These are phyloP conservation scores for Pseudopyrenochaeta lycopersici DNA, from an alignment of 2,329 filamentous ascomycete species.

Conservation along the genomic window DNA sequence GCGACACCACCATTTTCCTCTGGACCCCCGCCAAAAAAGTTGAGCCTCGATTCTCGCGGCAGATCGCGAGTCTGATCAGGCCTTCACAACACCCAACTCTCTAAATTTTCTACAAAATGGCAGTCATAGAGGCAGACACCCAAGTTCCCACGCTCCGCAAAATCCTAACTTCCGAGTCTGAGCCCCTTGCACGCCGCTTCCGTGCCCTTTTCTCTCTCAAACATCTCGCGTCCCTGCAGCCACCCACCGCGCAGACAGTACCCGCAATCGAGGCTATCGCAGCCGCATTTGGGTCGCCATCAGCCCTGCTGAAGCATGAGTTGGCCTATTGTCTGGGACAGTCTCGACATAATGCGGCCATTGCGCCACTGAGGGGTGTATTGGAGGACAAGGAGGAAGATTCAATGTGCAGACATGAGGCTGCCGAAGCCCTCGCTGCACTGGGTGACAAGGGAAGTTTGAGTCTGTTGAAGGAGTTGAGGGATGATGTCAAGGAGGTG, in stretches of 20 bases:
- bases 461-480: constrained; percentile 74
- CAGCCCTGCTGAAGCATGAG: constrained; percentile 93
- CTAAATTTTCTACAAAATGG: constrained; percentile 26
- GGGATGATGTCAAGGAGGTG: constrained; percentile 78
- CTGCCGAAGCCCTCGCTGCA: constrained; percentile 92
- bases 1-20: constrained; percentile 20
- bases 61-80: background rate
- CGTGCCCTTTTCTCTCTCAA: constrained; percentile 98
- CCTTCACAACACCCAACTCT: background rate
- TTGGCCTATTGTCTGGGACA: constrained; percentile 97
- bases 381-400: constrained; percentile 84
- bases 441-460: constrained; percentile 79
- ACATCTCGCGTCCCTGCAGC: constrained; percentile 78
- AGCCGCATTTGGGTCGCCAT: constrained; percentile 83
- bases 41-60: constrained; percentile 23
- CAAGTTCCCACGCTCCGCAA: constrained; percentile 73
- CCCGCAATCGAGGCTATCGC: constrained; percentile 83
- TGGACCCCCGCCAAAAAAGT: constrained; percentile 38
- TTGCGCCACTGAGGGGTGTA: constrained; percentile 75
- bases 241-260: constrained; percentile 64
- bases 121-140: constrained; percentile 39
- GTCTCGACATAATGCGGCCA: constrained; percentile 78
- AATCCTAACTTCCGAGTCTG: constrained; percentile 80
- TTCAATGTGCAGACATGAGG: constrained; percentile 95
- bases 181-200: constrained; percentile 87